Percentiles rank a stretch among this genome's conserved stretches.
phyloP scores from a whole-genome alignment of 257 asterid genomes.

The Leptodermis oblonga region DNA sequence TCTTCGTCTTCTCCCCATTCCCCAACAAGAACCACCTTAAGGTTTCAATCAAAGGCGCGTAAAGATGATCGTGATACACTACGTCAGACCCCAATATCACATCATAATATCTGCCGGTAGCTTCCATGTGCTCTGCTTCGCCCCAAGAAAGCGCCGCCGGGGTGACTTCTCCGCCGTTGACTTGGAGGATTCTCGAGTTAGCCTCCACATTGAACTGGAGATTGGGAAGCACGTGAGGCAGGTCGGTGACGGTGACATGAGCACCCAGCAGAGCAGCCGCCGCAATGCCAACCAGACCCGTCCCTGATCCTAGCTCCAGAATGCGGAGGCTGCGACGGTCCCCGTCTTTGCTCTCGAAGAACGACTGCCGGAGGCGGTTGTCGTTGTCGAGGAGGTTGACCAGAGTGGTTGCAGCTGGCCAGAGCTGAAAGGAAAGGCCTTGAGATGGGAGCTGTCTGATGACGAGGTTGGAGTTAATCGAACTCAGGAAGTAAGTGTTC shows the following conservation, averaged over 20 bases:
- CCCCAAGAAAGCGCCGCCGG: conserved; percentile 77
- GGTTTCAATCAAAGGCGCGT: conserved; percentile 55
- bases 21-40: conserved; percentile 42
- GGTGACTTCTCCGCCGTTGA: conserved; percentile 40
- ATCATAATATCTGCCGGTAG: conserved; percentile 54
- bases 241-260: conserved; percentile 73
- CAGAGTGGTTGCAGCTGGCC: conserved; percentile 89
- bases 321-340: conserved; percentile 44
- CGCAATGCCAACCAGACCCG: conserved; percentile 78
- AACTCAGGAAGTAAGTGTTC: conserved; percentile 34
- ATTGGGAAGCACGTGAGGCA: conserved; percentile 71
- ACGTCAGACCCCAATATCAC: conserved; percentile 76
- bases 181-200: conserved; percentile 38
- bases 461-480: conserved; percentile 44
- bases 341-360: conserved; percentile 11
- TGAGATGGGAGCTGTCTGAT: conserved; percentile 66
- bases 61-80: conserved; percentile 69
- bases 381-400: conserved; percentile 57
- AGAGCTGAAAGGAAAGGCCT: conserved; percentile 90
- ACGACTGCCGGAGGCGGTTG: conserved; percentile 23
- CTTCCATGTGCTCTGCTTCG: conserved; percentile 46
- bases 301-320: conserved; percentile 95
- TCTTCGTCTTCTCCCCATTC: too few species aligned
- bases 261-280: conserved; percentile 81
- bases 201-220: conserved; percentile 57